Conservation (phyloP, 1,139 yeast species). For the Debaryomycetaceae sp. region DNA sequence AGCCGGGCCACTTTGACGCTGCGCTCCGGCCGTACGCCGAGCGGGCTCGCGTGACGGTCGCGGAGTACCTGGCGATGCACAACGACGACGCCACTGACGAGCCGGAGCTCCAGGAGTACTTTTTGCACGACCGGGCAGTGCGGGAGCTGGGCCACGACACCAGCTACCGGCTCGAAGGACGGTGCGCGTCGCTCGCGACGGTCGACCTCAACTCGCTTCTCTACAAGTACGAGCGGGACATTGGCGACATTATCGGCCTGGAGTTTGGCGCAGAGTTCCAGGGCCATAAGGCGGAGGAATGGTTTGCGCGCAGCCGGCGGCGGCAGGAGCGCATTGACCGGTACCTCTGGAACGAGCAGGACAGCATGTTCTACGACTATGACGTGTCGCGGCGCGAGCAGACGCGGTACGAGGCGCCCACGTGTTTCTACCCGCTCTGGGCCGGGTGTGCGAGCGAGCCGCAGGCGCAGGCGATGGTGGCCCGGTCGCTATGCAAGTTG, state of each 20-base stretch:
- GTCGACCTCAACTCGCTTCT: slow-evolving; percentile 79
- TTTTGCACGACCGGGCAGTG: slow-evolving; percentile 88
- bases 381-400: slow-evolving; percentile 49
- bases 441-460: slow-evolving; percentile 58
- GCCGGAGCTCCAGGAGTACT: slow-evolving; percentile 77
- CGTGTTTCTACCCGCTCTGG: slow-evolving; percentile 92
- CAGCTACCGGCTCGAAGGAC: slow-evolving; percentile 79
- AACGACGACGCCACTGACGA: slow-evolving; percentile 57
- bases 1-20: slow-evolving; percentile 74
- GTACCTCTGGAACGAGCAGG: slow-evolving; percentile 77
- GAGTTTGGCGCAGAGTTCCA: slow-evolving; percentile 43
- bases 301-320: slow-evolving; percentile 47
- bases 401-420: slow-evolving; percentile 73
- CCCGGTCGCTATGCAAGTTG: slow-evolving; percentile 52
- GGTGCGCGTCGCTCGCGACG: slow-evolving; percentile 83
- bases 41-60: slow-evolving; percentile 49
- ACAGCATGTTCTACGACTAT: slow-evolving; percentile 78
- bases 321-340: slow-evolving; percentile 52
- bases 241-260: slow-evolving; percentile 51
- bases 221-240: slow-evolving; percentile 85
- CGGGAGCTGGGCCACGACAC: slow-evolving; percentile 98
- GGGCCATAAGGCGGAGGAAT: slow-evolving; percentile 39
- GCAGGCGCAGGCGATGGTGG: slow-evolving; percentile 62
- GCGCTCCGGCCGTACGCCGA: slow-evolving; percentile 59
- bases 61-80: slow-evolving; percentile 64